These are phyloP conservation scores for Knufia fluminis DNA, from an alignment of 2,329 filamentous ascomycete species.

Conservation along the genomic window DNA sequence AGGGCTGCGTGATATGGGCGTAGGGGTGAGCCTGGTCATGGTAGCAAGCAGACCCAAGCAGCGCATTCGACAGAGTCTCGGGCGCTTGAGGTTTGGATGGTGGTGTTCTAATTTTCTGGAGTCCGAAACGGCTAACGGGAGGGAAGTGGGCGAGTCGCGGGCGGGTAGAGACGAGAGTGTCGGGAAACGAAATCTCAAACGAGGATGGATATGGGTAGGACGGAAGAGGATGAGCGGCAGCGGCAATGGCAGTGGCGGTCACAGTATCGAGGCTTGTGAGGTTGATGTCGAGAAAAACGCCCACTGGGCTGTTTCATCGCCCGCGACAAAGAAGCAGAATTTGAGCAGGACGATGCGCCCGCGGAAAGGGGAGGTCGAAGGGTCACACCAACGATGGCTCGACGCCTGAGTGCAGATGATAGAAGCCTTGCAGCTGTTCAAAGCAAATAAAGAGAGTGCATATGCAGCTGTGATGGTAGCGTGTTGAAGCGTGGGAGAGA, in stretches of 20 bases:
- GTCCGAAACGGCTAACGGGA: conserved; percentile 7
- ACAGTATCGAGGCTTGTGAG: neutral
- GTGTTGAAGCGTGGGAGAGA: neutral
- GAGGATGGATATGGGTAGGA: conserved; percentile 14
- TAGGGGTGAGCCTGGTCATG: conserved; percentile 22
- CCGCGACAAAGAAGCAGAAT: conserved; percentile 11
- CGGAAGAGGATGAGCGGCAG: conserved; percentile 9
- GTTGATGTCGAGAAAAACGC: neutral
- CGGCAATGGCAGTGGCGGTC: too few relatives aligned
- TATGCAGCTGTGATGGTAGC: conserved; percentile 5
- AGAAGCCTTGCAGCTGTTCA: conserved; percentile 7
- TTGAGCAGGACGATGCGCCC: conserved; percentile 7
- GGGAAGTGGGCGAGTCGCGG: conserved; percentile 17
- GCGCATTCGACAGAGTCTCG: conserved; percentile 5
- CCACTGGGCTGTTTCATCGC: conserved; percentile 10
- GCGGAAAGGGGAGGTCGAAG: conserved; percentile 12
- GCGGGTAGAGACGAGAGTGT: conserved; percentile 11
- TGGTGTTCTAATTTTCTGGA: neutral
- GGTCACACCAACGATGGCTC: neutral
- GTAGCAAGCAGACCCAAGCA: conserved; percentile 14
- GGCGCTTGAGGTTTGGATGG: conserved; percentile 3
- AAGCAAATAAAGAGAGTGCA: conserved; percentile 6
- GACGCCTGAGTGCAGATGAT: neutral
- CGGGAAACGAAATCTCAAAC: conserved; percentile 8
- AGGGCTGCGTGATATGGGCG: conserved; percentile 24